Conservation (phyloP, 2,329 filamentous ascomycete species). For the Talaromyces piceae region DNA sequence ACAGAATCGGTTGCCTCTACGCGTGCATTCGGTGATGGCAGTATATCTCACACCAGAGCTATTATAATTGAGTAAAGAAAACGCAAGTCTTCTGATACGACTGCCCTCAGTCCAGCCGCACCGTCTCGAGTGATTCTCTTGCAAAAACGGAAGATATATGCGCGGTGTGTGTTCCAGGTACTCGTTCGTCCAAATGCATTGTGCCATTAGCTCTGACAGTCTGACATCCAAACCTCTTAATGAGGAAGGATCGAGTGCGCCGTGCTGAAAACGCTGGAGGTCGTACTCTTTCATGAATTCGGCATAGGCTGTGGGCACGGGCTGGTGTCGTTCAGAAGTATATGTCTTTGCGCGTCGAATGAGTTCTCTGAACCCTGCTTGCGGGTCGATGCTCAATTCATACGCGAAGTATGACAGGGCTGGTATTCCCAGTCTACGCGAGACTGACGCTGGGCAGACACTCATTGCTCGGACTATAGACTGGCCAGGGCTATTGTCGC, state of each 20-base stretch:
- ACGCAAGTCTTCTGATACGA: slow-evolving; percentile 47
- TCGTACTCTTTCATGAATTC: slow-evolving; percentile 32
- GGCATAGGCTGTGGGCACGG: slow-evolving; percentile 17
- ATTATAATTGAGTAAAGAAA: slow-evolving; percentile 41
- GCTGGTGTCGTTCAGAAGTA: slow-evolving; percentile 11
- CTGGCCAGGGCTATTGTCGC: slow-evolving; percentile 11
- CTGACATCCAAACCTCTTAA: slow-evolving; percentile 39
- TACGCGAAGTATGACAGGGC: slow-evolving; percentile 34
- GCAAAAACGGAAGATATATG: slow-evolving; percentile 59
- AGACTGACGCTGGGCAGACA: slow-evolving; percentile 32
- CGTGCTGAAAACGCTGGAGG: slow-evolving; percentile 9
- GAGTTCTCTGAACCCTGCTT: slow-evolving; percentile 22
- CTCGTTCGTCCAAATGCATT: slow-evolving; percentile 26
- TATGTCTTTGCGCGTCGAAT: slow-evolving; percentile 26
- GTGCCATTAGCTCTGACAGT: slow-evolving; percentile 44
- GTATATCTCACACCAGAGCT: slow-evolving; percentile 16
- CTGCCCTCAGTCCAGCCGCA: slow-evolving; percentile 53
- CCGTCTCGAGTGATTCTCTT: slow-evolving; percentile 49
- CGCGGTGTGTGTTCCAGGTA: slow-evolving; percentile 23
- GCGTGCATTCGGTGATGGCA: slow-evolving; percentile 27
- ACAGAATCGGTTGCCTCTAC: slow-evolving; percentile 29
- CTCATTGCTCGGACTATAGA: slow-evolving; percentile 23
- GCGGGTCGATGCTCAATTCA: slow-evolving; percentile 27
- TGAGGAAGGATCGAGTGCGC: background rate
- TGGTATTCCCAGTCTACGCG: slow-evolving; percentile 25